Percentiles rank a stretch among this genome's conserved stretches.
Conservation (phyloP, 1,139 yeast genomes). For the Suhomyces wounanorum region DNA sequence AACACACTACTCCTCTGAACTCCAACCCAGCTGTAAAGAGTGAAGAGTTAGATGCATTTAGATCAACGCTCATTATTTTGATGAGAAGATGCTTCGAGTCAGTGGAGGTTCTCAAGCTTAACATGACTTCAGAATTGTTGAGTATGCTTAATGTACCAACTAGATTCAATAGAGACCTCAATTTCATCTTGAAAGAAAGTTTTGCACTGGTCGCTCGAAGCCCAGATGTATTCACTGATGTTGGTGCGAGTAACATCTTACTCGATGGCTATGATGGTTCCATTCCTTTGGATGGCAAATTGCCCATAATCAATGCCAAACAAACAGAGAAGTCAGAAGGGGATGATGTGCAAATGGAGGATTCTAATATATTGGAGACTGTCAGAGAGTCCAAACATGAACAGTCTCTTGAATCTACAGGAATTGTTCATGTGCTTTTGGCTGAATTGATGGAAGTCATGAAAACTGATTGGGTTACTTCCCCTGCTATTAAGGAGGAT, state of each 20-base stretch:
- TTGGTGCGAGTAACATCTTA: slow-evolving; percentile 50
- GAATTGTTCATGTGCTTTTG: slow-evolving; percentile 62
- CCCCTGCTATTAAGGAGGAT: slow-evolving; percentile 23
- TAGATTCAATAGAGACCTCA: slow-evolving; percentile 47
- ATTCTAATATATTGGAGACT: slow-evolving; percentile 14
- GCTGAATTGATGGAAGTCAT: slow-evolving; percentile 63
- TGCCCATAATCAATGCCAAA: slow-evolving; percentile 16
- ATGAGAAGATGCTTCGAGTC: slow-evolving; percentile 75
- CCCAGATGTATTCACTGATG: slow-evolving; percentile 56
- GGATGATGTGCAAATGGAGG: slow-evolving; percentile 42
- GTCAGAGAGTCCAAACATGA: slow-evolving; percentile 8
- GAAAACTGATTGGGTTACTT: slow-evolving; percentile 52
- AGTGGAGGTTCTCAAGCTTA: slow-evolving; percentile 46
- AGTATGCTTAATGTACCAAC: slow-evolving; percentile 34
- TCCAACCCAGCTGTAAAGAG: slow-evolving; percentile 8
- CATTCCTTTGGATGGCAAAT: slow-evolving; percentile 16
- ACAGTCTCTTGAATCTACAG: slow-evolving; percentile 44
- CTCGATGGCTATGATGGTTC: slow-evolving; percentile 50
- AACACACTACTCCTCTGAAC: background rate
- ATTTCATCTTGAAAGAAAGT: slow-evolving; percentile 54
- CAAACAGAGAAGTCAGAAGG: slow-evolving; percentile 19
- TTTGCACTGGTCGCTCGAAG: slow-evolving; percentile 60
- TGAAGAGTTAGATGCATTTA: slow-evolving; percentile 19
- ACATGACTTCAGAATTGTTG: slow-evolving; percentile 52
- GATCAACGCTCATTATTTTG: slow-evolving; percentile 38